Conservation (phyloP, 2,329 filamentous ascomycete species). For the Xylariaceae sp. region DNA sequence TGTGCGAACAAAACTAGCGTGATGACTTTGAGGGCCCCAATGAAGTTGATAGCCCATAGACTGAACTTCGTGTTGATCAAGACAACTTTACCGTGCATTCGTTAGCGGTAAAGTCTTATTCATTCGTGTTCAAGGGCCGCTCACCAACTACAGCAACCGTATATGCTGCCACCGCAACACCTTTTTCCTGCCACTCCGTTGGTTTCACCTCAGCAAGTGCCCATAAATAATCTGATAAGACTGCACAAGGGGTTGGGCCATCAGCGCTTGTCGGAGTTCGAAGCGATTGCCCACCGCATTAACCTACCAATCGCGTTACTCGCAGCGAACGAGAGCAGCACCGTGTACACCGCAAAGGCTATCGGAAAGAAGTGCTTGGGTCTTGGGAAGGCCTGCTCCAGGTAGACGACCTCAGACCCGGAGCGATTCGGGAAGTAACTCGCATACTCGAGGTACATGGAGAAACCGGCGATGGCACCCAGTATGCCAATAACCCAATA, state of each 20-base stretch:
- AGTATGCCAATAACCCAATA: slow-evolving; percentile 53
- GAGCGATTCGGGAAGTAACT: slow-evolving; percentile 55
- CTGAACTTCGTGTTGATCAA: slow-evolving; percentile 55
- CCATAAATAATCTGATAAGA: slow-evolving; percentile 61
- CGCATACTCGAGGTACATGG: slow-evolving; percentile 52
- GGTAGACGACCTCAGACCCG: slow-evolving; percentile 53
- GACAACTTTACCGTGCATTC: slow-evolving; percentile 28
- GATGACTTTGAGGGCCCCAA: slow-evolving; percentile 57
- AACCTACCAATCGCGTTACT: slow-evolving; percentile 50
- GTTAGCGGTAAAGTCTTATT: neutral
- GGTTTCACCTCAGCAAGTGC: slow-evolving; percentile 48
- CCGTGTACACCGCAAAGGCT: slow-evolving; percentile 51
- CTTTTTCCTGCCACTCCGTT: slow-evolving; percentile 62
- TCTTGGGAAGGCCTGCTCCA: slow-evolving; percentile 55
- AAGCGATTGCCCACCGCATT: no score
- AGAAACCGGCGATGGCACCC: slow-evolving; percentile 43
- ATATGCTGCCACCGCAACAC: slow-evolving; percentile 61
- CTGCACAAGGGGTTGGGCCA: slow-evolving; percentile 28
- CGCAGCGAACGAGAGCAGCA: slow-evolving; percentile 54
- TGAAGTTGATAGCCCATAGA: slow-evolving; percentile 50
- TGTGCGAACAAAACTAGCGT: slow-evolving; percentile 53
- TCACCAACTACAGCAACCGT: slow-evolving; percentile 53
- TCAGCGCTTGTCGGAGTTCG: no score
- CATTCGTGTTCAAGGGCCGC: slow-evolving; percentile 19
- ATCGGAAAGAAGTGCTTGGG: slow-evolving; percentile 55